Evolutionary conservation across 2,329 filamentous ascomycete species (phyloP).

Genomic region (Trichoderma sp.): DNA sequence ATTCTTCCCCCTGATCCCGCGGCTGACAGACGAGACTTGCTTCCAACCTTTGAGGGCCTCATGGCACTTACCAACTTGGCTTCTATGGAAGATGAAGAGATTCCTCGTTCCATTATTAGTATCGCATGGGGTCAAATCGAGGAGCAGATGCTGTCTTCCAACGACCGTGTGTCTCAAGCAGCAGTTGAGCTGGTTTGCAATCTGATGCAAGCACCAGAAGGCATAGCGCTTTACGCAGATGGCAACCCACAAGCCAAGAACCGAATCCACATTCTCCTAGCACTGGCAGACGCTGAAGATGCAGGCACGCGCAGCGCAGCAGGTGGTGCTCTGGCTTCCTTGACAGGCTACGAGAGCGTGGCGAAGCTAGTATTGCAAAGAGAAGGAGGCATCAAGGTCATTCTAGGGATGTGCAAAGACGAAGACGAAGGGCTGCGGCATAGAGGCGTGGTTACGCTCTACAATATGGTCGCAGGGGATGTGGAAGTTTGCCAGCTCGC

Average conservation of each 20-base stretch:
- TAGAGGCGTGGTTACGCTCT: constrained; percentile 71
- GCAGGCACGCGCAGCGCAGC: constrained; percentile 75
- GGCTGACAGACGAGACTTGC: constrained; percentile 67
- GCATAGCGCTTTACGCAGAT: constrained; percentile 67
- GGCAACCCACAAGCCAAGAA: constrained; percentile 64
- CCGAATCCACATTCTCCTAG: constrained; percentile 78
- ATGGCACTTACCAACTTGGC: constrained; percentile 94
- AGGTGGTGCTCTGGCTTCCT: constrained; percentile 80
- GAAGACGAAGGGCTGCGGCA: constrained; percentile 65
- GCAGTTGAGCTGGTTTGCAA: constrained; percentile 91
- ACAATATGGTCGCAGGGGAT: constrained; percentile 68
- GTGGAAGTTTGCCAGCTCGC: constrained; percentile 63
- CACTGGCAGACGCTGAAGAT: constrained; percentile 84
- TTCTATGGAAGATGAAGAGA: constrained; percentile 67
- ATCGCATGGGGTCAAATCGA: constrained; percentile 74
- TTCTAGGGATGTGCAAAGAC: constrained; percentile 79
- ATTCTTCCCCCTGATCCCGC: constrained; percentile 67
- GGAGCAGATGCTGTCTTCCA: constrained; percentile 75
- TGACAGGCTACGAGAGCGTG: constrained; percentile 75
- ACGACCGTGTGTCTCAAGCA: constrained; percentile 74
- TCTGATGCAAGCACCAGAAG: constrained; percentile 67
- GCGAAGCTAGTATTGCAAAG: constrained; percentile 68
- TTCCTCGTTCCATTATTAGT: constrained; percentile 67
- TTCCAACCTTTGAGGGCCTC: constrained; percentile 86
- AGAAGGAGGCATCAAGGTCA: constrained; percentile 68